Evolutionary conservation across 2,329 filamentous ascomycete species (phyloP).

Genomic region (Cladophialophora carrionii): DNA sequence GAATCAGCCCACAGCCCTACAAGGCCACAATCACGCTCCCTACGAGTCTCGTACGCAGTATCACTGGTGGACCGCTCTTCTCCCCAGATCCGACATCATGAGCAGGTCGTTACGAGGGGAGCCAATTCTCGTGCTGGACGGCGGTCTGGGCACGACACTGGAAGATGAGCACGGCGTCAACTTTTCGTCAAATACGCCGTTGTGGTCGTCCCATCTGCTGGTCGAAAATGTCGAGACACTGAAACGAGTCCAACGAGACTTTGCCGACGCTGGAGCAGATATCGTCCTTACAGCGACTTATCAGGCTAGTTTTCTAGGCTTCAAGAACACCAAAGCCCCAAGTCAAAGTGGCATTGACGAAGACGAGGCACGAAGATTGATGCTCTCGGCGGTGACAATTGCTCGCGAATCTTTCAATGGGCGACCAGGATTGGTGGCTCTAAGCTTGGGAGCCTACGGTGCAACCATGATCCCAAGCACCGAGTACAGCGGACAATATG

Average conservation of each 20-base stretch:
- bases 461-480: constrained; percentile 68
- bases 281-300: constrained; percentile 70
- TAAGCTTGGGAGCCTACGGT: constrained; percentile 69
- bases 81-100: constrained; percentile 15
- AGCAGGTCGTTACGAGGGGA: constrained; percentile 6
- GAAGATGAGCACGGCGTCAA: constrained; percentile 58
- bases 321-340: constrained; percentile 52
- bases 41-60: too few relatives aligned
- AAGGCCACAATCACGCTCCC: background rate
- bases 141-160: constrained; percentile 69
- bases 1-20: constrained; percentile 1
- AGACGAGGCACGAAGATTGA: constrained; percentile 39
- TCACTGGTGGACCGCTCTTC: background rate
- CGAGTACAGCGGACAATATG: constrained; percentile 67
- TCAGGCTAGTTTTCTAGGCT: constrained; percentile 63
- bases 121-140: constrained; percentile 61
- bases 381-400: constrained; percentile 47
- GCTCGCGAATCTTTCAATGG: constrained; percentile 46
- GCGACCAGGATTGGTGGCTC: constrained; percentile 52
- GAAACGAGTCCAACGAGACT: constrained; percentile 59
- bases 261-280: constrained; percentile 61
- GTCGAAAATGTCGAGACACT: constrained; percentile 58
- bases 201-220: constrained; percentile 72
- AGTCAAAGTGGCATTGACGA: constrained; percentile 24
- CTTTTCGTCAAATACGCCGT: constrained; percentile 60